Evolutionary conservation across 208 protist species (phyloP).

Genomic region (Leptomonas seymouri): DNA sequence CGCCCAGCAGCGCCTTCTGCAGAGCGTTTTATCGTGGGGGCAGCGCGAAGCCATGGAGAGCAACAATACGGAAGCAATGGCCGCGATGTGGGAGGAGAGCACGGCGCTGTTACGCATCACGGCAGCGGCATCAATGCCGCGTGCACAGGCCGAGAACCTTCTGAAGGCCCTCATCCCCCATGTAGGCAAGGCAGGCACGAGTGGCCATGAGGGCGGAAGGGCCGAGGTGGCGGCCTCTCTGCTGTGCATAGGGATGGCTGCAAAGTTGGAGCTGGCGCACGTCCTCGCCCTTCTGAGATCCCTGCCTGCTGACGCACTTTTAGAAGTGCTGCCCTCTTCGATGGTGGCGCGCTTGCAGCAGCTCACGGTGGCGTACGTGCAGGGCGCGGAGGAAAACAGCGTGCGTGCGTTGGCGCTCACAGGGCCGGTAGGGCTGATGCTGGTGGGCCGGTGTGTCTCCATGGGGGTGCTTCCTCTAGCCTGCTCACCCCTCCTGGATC

Average conservation of each 20-base stretch:
- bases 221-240: conserved; percentile 21
- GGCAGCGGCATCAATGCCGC: conserved; percentile 13
- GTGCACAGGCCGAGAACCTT: conserved; percentile 5
- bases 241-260: conserved; percentile 18
- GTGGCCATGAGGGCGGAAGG: not conserved
- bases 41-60: not conserved
- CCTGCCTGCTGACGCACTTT: conserved; percentile 18
- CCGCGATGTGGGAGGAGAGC: not conserved
- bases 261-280: not conserved
- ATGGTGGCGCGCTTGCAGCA: conserved; percentile 10
- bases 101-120: conserved; percentile 11
- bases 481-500: not conserved
- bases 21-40: not conserved
- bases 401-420: conserved; percentile 12
- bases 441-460: conserved; percentile 14
- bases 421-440: conserved; percentile 12
- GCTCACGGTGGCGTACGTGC: conserved; percentile 14
- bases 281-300: not conserved
- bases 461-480: not conserved
- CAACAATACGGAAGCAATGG: not conserved
- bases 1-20: conserved; percentile 29
- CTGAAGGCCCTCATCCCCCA: not conserved
- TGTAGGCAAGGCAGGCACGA: not conserved
- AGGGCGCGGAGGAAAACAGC: not conserved
- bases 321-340: conserved; percentile 5